These are phyloP conservation scores for Pythium aristosporum DNA, from an alignment of 352 stramenopile species.

Conservation along the genomic window DNA sequence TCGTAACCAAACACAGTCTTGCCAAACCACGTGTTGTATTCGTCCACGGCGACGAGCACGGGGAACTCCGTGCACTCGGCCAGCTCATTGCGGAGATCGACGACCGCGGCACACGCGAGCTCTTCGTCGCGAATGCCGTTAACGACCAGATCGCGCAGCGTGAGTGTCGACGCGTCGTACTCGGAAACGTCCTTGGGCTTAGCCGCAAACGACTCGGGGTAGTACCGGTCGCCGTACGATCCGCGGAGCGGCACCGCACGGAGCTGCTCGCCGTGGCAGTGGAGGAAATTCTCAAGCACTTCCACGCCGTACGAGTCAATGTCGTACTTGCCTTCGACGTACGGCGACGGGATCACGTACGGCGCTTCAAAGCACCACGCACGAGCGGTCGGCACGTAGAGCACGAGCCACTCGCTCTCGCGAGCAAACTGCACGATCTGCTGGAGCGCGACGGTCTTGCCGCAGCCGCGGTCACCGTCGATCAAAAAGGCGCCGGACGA, in stretches of 20 bases:
- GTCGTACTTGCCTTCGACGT: conserved; percentile 82
- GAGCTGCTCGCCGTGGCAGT: conserved; percentile 76
- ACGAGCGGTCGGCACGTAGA: conserved; percentile 78
- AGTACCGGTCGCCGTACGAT: conserved; percentile 78
- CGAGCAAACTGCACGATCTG: conserved; percentile 88
- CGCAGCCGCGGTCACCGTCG: conserved; percentile 77
- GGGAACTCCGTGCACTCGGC: conserved; percentile 79
- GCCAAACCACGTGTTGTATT: conserved; percentile 89
- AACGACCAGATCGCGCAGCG: conserved; percentile 76
- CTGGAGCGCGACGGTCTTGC: conserved; percentile 82
- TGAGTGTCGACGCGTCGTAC: conserved; percentile 61
- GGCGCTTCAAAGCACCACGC: conserved; percentile 77
- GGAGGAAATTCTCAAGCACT: conserved; percentile 76
- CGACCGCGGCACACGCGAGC: conserved; percentile 73
- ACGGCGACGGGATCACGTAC: conserved; percentile 84
- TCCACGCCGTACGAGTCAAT: conserved; percentile 82
- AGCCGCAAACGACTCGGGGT: conserved; percentile 60
- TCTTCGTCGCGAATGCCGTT: conserved; percentile 82
- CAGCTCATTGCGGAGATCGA: conserved; percentile 78
- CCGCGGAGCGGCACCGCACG: conserved; percentile 57
- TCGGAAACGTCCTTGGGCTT: conserved; percentile 68
- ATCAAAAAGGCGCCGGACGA: conserved; percentile 63
- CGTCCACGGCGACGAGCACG: conserved; percentile 84
- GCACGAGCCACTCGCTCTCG: conserved; percentile 83
- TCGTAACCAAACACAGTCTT: conserved; percentile 88